These are phyloP conservation scores for Alnus glutinosa DNA, from an alignment of 306 rosid genomes.

Conservation along the genomic window DNA sequence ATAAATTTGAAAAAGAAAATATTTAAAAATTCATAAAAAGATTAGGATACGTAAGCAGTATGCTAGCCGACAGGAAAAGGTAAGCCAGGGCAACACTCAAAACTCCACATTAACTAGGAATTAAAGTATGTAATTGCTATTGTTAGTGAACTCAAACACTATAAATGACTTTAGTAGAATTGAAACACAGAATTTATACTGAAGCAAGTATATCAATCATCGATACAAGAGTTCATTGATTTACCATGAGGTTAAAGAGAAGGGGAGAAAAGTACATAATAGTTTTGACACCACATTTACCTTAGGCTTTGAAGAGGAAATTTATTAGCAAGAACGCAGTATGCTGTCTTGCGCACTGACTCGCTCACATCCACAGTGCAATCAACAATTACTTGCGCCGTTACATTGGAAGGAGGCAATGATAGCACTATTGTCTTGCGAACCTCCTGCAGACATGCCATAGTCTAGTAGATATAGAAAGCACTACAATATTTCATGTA, in stretches of 20 bases:
- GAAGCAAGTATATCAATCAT: neutral
- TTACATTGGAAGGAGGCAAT: slow-evolving; percentile 80
- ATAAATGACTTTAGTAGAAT: neutral
- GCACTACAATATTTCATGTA: neutral
- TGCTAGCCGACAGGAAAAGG: neutral
- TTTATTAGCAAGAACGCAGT: slow-evolving; percentile 79
- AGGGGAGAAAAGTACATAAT: neutral
- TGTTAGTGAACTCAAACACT: neutral
- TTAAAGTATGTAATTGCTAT: neutral
- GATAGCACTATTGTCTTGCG: slow-evolving; percentile 85
- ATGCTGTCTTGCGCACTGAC: slow-evolving; percentile 85
- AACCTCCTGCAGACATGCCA: slow-evolving; percentile 66
- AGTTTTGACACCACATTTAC: slow-evolving; percentile 38
- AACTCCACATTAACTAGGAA: neutral
- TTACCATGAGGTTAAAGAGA: neutral
- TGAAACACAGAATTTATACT: neutral
- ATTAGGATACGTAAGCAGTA: neutral
- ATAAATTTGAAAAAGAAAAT: neutral
- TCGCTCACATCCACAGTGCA: slow-evolving; percentile 91
- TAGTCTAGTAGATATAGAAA: neutral
- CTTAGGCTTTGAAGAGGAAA: slow-evolving; percentile 98
- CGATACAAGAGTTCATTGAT: slow-evolving; percentile 3
- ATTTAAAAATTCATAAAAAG: neutral
- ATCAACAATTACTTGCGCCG: slow-evolving; percentile 78
- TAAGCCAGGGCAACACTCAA: neutral